Evolutionary conservation across 2,329 filamentous ascomycete species (phyloP).

Genomic region (Phaeoacremonium minimum): DNA sequence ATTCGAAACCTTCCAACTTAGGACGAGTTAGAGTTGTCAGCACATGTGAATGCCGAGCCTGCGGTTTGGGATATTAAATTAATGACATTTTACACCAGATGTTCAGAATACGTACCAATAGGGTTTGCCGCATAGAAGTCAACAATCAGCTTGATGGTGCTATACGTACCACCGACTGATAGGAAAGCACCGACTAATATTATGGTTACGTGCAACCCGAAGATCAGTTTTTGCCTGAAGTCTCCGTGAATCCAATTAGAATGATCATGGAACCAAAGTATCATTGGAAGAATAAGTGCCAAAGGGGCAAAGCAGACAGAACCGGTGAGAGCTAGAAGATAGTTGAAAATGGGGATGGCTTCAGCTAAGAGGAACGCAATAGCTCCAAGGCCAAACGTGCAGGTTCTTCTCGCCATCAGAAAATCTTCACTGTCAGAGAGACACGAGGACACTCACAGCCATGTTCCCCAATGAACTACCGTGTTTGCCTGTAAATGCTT

Average conservation of each 20-base stretch:
- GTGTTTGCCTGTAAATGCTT: slow-evolving; percentile 22
- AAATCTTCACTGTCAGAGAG: too few species aligned
- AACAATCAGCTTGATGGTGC: slow-evolving; percentile 7
- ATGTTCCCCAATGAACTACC: slow-evolving; percentile 22
- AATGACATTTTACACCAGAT: too few species aligned
- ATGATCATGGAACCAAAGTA: slow-evolving; percentile 5
- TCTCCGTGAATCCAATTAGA: slow-evolving; percentile 2
- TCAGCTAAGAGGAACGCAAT: slow-evolving; percentile 17
- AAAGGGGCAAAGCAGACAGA: slow-evolving; percentile 8
- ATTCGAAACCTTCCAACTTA: too few species aligned
- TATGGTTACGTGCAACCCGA: slow-evolving; percentile 6
- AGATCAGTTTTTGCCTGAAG: slow-evolving; percentile 1
- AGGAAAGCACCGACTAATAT: slow-evolving; percentile 7
- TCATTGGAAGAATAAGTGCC: slow-evolving; percentile 3
- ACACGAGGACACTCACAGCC: too few species aligned
- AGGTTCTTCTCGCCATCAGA: too few species aligned
- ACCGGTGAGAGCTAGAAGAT: slow-evolving; percentile 9
- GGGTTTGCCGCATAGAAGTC: slow-evolving; percentile 7
- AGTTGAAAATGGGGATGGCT: slow-evolving; percentile 20
- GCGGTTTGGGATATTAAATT: too few species aligned
- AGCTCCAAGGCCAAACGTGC: slow-evolving; percentile 15
- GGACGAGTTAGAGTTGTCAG: too few species aligned
- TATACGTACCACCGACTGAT: slow-evolving; percentile 9
- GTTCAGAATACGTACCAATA: too few species aligned
- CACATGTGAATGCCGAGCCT: too few species aligned